A percentile compares a stretch with the other conserved stretches of the same genome.
Evolutionary conservation across 257 asterid species (phyloP).

Genomic region (Nicotiana obtusifolia): DNA sequence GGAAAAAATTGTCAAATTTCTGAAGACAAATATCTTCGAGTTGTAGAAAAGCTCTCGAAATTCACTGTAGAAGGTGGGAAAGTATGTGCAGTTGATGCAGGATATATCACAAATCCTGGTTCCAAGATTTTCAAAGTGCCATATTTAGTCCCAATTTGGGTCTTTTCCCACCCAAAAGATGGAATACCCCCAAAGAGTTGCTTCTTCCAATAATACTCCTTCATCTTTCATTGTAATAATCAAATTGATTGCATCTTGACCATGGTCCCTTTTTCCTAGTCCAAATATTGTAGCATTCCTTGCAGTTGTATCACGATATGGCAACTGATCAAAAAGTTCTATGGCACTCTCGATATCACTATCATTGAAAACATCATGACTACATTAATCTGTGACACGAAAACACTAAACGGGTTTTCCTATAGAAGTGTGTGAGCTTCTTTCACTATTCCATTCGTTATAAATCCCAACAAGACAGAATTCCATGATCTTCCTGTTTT

Average conservation of each 20-base stretch:
- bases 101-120: neutral
- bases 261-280: slow-evolving; percentile 44
- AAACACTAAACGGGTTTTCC: slow-evolving; percentile 33
- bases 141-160: too few species aligned
- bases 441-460: slow-evolving; percentile 34
- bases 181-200: too few species aligned
- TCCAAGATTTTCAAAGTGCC: neutral
- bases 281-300: slow-evolving; percentile 71
- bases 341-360: slow-evolving; percentile 38
- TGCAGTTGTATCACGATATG: slow-evolving; percentile 42
- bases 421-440: slow-evolving; percentile 49
- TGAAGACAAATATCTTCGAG: neutral
- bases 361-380: slow-evolving; percentile 46
- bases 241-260: slow-evolving; percentile 44
- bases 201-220: too few species aligned
- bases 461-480: slow-evolving; percentile 35
- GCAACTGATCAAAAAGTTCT: slow-evolving; percentile 35
- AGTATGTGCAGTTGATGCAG: neutral
- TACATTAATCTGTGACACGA: slow-evolving; percentile 52
- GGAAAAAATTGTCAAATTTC: neutral
- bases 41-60: neutral
- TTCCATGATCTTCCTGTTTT: slow-evolving; percentile 44
- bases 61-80: neutral
- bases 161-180: neutral
- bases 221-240: neutral